Evolutionary conservation across 257 asterid species (phyloP).

Genomic region (Solanum pinnatisectum): DNA sequence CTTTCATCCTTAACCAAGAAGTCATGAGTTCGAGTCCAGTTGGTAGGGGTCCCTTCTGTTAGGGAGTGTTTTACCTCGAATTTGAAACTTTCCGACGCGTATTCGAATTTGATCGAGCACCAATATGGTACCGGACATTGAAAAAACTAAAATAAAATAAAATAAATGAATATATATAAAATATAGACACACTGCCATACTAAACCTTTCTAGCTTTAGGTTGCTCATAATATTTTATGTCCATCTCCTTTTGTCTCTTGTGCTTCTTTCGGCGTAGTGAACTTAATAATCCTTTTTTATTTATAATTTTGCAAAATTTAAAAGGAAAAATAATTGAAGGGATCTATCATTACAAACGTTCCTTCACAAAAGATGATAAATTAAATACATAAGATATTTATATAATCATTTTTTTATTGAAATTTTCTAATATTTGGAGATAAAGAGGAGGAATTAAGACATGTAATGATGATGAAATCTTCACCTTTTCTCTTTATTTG

Average conservation of each 20-base stretch:
- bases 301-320: neutral
- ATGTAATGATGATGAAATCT: neutral
- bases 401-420: neutral
- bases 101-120: too few relatives aligned
- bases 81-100: fast-evolving
- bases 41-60: neutral
- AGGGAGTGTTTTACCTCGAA: neutral
- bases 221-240: neutral
- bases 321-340: neutral
- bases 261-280: neutral
- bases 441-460: neutral
- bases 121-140: fast-evolving
- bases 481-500: neutral
- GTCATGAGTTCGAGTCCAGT: neutral
- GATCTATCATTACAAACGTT: neutral
- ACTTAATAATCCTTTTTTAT: neutral
- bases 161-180: neutral
- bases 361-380: neutral
- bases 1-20: too few relatives aligned
- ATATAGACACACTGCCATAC: neutral
- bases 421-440: neutral
- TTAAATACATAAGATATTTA: neutral
- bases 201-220: neutral
- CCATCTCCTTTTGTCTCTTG: neutral
- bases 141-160: too few relatives aligned